Evolutionary conservation across 2,329 filamentous ascomycete genomes (phyloP).

Genomic region (Pyrenochaeta sp.): DNA sequence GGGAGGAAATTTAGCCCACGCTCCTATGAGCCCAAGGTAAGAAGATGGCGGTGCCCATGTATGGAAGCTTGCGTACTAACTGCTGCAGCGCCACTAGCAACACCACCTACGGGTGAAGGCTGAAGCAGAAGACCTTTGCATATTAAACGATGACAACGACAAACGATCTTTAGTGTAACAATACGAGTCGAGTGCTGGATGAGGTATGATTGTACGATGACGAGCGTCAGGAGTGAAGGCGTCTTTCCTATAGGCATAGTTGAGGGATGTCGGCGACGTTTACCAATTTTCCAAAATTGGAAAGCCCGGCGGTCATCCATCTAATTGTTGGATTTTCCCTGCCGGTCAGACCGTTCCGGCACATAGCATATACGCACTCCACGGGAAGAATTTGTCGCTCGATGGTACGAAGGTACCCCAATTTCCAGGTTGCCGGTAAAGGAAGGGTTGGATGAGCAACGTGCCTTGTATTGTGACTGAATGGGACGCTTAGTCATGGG

Average conservation of each 20-base stretch:
- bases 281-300: neutral
- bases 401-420: neutral
- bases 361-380: neutral
- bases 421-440: neutral
- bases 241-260: neutral
- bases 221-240: neutral
- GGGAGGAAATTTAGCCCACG: constrained; percentile 17
- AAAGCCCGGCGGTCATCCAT: neutral
- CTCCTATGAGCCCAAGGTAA: constrained; percentile 22
- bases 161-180: neutral
- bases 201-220: neutral
- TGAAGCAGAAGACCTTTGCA: neutral
- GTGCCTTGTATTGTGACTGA: neutral
- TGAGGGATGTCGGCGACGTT: neutral
- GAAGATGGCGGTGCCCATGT: neutral
- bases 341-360: neutral
- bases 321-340: neutral
- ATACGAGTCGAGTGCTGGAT: neutral
- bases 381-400: neutral
- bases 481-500: neutral
- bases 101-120: constrained; percentile 20
- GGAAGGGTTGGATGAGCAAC: neutral
- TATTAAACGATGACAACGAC: neutral
- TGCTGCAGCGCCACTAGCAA: constrained; percentile 17
- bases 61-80: constrained; percentile 3